These are phyloP conservation scores for Lenwebbia sp. DNA, from an alignment of 345 rosid genomes.

Conservation along the genomic window DNA sequence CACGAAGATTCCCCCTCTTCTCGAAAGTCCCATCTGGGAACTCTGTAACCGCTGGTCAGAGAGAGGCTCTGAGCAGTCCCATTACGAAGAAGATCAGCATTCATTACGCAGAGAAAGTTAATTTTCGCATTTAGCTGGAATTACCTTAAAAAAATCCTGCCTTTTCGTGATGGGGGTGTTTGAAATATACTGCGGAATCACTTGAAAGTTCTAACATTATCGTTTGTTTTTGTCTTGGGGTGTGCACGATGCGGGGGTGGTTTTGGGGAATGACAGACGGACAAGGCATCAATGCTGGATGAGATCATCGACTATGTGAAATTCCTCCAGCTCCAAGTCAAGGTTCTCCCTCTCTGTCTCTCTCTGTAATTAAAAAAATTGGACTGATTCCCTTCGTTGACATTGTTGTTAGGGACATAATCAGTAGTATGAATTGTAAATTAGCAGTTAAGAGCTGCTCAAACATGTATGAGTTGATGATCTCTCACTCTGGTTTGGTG, in stretches of 20 bases:
- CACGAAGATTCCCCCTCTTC: not conserved
- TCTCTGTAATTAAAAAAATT: not conserved
- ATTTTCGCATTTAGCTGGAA: too few species aligned
- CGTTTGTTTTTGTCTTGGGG: not conserved
- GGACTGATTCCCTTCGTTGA: slow-evolving; percentile 20
- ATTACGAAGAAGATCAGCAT: not conserved
- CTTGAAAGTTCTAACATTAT: not conserved
- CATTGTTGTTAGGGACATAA: slow-evolving; percentile 7
- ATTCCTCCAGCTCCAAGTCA: slow-evolving; percentile 99
- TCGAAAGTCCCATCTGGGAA: not conserved
- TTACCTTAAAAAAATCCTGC: too few species aligned
- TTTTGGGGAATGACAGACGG: slow-evolving; percentile 66
- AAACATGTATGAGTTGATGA: not conserved
- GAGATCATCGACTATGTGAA: slow-evolving; percentile 99
- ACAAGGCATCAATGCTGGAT: slow-evolving; percentile 98
- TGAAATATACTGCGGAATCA: too few species aligned
- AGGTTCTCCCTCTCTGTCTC: slow-evolving; percentile 23
- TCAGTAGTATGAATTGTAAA: not conserved
- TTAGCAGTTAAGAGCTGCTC: not conserved
- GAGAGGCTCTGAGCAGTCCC: not conserved
- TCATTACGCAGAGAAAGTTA: not conserved
- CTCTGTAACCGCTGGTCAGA: not conserved
- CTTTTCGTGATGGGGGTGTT: too few species aligned
- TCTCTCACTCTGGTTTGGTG: not conserved
- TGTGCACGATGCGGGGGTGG: not conserved